Conservation (phyloP, 495 filamentous ascomycete genomes). For the Penicillium tannophilum region DNA sequence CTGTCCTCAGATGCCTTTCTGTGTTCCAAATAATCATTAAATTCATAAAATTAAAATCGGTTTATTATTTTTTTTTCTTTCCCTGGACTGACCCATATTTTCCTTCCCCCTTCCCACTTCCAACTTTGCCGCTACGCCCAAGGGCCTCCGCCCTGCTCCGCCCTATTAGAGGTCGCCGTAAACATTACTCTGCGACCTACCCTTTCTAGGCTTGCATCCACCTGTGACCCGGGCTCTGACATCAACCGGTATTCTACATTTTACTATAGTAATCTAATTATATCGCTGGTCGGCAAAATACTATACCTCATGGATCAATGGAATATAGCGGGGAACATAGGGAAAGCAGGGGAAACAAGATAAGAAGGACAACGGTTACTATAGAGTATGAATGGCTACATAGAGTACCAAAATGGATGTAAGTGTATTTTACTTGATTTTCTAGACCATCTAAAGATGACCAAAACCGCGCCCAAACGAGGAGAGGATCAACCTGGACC, state of each 20-base stretch:
- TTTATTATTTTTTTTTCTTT: slow-evolving; percentile 8
- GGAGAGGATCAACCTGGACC: slow-evolving; percentile 53
- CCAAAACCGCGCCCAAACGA: slow-evolving; percentile 31
- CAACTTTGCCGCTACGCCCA: slow-evolving; percentile 19
- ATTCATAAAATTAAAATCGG: background rate
- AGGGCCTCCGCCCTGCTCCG: slow-evolving; percentile 25
- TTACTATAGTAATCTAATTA: slow-evolving; percentile 6
- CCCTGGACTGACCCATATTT: slow-evolving; percentile 7
- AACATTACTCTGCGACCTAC: slow-evolving; percentile 36
- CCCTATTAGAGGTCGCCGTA: slow-evolving; percentile 21
- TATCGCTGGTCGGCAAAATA: background rate
- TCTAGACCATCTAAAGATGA: slow-evolving; percentile 3
- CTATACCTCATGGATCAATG: background rate
- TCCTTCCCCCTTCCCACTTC: slow-evolving; percentile 14
- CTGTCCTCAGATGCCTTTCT: slow-evolving; percentile 25
- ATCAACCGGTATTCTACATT: slow-evolving; percentile 39
- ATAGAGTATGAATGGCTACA: background rate
- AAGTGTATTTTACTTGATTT: slow-evolving; percentile 11
- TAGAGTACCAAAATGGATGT: background rate
- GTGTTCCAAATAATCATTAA: slow-evolving; percentile 15
- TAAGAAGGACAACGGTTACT: background rate
- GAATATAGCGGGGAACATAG: background rate
- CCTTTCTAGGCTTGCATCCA: slow-evolving; percentile 43
- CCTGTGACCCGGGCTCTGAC: slow-evolving; percentile 46
- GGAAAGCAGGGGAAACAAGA: background rate